Conservation (phyloP, 2,329 filamentous ascomycete genomes). For the Claviceps pusilla region DNA sequence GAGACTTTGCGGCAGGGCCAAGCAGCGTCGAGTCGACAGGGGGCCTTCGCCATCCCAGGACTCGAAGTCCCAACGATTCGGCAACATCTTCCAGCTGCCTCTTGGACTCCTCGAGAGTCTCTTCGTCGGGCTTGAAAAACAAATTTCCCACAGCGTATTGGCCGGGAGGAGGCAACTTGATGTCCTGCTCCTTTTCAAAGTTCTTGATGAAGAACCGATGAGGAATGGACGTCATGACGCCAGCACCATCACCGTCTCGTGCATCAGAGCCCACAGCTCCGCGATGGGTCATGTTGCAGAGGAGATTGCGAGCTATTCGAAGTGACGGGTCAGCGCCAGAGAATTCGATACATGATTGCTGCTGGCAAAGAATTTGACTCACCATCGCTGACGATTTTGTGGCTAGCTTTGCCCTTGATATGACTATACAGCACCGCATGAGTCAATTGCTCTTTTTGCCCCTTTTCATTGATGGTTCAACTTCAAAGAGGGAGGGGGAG, state of each 20-base stretch:
- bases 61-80: constrained; percentile 70
- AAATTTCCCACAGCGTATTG: constrained; percentile 96
- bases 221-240: constrained; percentile 98
- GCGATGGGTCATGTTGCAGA: constrained; percentile 99
- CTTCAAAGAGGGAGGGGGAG: neutral
- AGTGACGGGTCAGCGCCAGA: neutral
- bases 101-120: constrained; percentile 80
- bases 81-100: constrained; percentile 89
- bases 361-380: constrained; percentile 20
- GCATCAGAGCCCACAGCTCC: constrained; percentile 96
- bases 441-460: neutral
- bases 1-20: constrained; percentile 79
- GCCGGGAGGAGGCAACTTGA: constrained; percentile 72
- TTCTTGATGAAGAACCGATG: constrained; percentile 99
- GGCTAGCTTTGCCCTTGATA: constrained; percentile 92
- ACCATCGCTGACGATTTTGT: constrained; percentile 99
- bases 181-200: constrained; percentile 79
- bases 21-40: constrained; percentile 86
- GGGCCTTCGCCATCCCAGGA: constrained; percentile 91
- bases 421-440: constrained; percentile 41
- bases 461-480: neutral
- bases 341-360: neutral
- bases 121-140: constrained; percentile 94
- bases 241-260: constrained; percentile 92
- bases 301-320: constrained; percentile 42